A percentile compares a stretch with the other conserved stretches of the same genome.
These are phyloP conservation scores for grape (Vitis vinifera) DNA, from an alignment of 164 flowering plant species.

Conservation along the genomic window DNA sequence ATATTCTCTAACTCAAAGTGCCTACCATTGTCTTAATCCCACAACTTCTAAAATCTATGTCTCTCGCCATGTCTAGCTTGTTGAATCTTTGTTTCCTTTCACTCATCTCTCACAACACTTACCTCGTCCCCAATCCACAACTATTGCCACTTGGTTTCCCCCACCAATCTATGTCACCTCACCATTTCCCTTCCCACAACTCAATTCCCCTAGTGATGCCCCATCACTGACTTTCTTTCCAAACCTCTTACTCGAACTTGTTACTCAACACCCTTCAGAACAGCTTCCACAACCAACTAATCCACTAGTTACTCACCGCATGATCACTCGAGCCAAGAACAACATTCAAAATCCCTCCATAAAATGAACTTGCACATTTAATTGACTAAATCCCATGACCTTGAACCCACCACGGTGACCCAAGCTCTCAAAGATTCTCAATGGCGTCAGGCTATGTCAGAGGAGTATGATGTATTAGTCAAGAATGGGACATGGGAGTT, in stretches of 20 bases:
- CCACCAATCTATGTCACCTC: too few species aligned
- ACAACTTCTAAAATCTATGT: too few species aligned
- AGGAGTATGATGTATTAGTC: too few species aligned
- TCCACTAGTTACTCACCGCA: not conserved
- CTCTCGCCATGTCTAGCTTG: too few species aligned
- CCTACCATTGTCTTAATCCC: too few species aligned
- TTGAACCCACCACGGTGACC: not conserved
- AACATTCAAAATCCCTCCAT: not conserved
- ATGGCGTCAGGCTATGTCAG: not conserved
- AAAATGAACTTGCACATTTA: not conserved
- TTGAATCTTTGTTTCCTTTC: too few species aligned
- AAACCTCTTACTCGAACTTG: not conserved
- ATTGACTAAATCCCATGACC: not conserved
- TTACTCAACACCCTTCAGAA: not conserved
- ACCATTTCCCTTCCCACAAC: too few species aligned
- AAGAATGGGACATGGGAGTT: not conserved
- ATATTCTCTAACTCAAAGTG: too few species aligned
- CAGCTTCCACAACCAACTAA: not conserved
- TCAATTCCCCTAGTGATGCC: too few species aligned
- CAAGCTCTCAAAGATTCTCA: constrained; percentile 2
- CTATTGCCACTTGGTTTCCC: too few species aligned
- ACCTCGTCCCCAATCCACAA: too few species aligned
- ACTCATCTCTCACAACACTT: too few species aligned
- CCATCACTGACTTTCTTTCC: not conserved
- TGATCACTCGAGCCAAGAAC: not conserved